Conservation (phyloP, 257 asterid species). For the Apocynum venetum region DNA sequence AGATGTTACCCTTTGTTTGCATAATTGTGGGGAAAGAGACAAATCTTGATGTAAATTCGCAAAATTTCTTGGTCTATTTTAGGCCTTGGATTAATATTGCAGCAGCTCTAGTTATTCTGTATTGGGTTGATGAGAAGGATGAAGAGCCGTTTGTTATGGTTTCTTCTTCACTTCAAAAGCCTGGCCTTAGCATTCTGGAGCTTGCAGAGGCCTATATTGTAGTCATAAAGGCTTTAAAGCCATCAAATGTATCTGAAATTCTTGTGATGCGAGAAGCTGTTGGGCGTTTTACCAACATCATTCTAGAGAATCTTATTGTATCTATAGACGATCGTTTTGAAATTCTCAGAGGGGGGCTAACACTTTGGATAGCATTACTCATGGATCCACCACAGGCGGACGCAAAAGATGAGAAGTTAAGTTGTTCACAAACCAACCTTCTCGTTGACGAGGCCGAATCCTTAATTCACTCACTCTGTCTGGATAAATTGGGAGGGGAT, state of each 20-base stretch:
- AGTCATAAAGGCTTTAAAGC: not conserved
- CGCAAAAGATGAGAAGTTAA: not conserved
- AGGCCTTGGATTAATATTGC: not conserved
- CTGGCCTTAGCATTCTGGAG: not conserved
- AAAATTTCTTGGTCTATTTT: not conserved
- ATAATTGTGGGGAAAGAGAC: not conserved
- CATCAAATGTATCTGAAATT: not conserved
- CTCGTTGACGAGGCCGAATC: too few relatives aligned
- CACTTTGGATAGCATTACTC: not conserved
- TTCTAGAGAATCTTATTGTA: not conserved
- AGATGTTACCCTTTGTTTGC: not conserved
- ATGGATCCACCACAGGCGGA: not conserved
- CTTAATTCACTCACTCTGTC: too few relatives aligned
- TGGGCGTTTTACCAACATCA: not conserved
- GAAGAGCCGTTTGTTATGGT: not conserved
- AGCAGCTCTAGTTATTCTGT: not conserved
- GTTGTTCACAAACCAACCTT: too few relatives aligned
- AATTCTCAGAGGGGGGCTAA: not conserved
- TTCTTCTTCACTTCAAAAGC: not conserved
- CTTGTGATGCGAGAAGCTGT: not conserved
- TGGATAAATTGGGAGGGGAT: too few relatives aligned
- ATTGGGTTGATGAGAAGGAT: slow-evolving; percentile 1
- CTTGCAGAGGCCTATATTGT: not conserved
- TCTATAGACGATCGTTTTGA: not conserved
- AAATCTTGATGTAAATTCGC: not conserved